Evolutionary conservation across 2,329 filamentous ascomycete genomes (phyloP).

Genomic region (Penicillium sp.): DNA sequence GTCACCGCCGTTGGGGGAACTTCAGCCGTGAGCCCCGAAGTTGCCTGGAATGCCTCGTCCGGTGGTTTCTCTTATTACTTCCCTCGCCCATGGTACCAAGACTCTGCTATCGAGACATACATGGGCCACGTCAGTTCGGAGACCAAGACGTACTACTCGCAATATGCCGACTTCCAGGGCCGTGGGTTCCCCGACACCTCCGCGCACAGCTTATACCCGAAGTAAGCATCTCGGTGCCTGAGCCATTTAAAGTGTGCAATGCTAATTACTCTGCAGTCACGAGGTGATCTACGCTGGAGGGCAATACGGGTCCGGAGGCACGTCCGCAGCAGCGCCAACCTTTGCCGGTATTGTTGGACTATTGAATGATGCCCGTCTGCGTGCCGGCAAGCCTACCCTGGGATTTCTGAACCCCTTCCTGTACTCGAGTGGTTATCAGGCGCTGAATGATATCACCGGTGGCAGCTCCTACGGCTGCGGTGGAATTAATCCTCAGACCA

Average conservation of each 20-base stretch:
- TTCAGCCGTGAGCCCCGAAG: slow-evolving; percentile 44
- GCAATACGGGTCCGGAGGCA: slow-evolving; percentile 17
- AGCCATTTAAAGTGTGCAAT: slow-evolving; percentile 27
- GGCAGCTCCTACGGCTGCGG: slow-evolving; percentile 34
- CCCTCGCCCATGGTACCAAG: slow-evolving; percentile 46
- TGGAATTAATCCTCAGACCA: slow-evolving; percentile 29
- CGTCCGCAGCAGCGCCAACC: slow-evolving; percentile 49
- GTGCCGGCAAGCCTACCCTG: slow-evolving; percentile 46
- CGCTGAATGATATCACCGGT: slow-evolving; percentile 45
- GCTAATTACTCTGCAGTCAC: slow-evolving; percentile 6
- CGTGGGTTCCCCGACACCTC: slow-evolving; percentile 56
- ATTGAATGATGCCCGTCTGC: slow-evolving; percentile 55
- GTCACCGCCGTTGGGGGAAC: slow-evolving; percentile 63
- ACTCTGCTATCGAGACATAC: slow-evolving; percentile 43
- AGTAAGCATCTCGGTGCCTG: slow-evolving; percentile 39
- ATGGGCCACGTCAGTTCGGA: slow-evolving; percentile 35
- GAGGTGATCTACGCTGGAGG: slow-evolving; percentile 14
- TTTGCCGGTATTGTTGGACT: slow-evolving; percentile 54
- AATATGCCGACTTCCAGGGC: slow-evolving; percentile 48
- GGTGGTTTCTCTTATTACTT: slow-evolving; percentile 53
- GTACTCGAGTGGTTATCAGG: slow-evolving; percentile 46
- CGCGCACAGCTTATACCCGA: slow-evolving; percentile 48
- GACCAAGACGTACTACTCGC: slow-evolving; percentile 38
- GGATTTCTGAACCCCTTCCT: slow-evolving; percentile 57
- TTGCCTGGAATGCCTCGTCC: slow-evolving; percentile 43